Percentiles rank a stretch among this genome's conserved stretches.
phyloP scores from a whole-genome alignment of 2,329 filamentous ascomycete species.

The Neoscytalidium dimidiatum region DNA sequence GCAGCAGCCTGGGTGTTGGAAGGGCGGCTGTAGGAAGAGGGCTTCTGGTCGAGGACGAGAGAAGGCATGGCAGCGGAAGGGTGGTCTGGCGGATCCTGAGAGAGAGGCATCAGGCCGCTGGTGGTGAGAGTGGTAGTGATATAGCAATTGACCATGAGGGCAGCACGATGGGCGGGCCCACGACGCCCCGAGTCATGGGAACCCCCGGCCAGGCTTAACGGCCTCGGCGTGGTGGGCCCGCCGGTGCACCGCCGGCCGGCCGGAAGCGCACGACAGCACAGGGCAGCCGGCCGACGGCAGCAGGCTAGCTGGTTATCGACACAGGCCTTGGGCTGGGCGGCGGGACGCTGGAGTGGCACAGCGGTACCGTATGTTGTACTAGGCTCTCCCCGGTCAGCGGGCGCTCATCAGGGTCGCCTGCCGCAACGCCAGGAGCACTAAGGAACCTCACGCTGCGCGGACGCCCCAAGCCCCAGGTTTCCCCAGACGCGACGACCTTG shows the following conservation, averaged over 20 bases:
- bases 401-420: neutral
- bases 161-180: neutral
- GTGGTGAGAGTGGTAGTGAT: neutral
- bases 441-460: neutral
- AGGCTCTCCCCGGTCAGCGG: neutral
- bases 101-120: neutral
- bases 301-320: neutral
- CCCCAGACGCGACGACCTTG: neutral
- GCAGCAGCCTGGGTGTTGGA: slow-evolving; percentile 34
- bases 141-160: neutral
- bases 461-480: slow-evolving; percentile 6
- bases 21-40: slow-evolving; percentile 26
- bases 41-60: neutral
- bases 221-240: neutral
- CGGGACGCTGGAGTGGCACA: too few species aligned
- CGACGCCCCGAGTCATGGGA: neutral
- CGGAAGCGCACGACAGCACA: neutral
- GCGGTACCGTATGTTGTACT: too few species aligned
- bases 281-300: slow-evolving; percentile 1
- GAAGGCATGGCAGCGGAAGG: neutral
- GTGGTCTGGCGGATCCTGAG: neutral
- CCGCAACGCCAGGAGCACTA: neutral
- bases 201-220: neutral
- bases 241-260: neutral
- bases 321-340: too few species aligned